These are phyloP conservation scores for Pythium dissotocum DNA, from an alignment of 352 stramenopile species.

Conservation along the genomic window DNA sequence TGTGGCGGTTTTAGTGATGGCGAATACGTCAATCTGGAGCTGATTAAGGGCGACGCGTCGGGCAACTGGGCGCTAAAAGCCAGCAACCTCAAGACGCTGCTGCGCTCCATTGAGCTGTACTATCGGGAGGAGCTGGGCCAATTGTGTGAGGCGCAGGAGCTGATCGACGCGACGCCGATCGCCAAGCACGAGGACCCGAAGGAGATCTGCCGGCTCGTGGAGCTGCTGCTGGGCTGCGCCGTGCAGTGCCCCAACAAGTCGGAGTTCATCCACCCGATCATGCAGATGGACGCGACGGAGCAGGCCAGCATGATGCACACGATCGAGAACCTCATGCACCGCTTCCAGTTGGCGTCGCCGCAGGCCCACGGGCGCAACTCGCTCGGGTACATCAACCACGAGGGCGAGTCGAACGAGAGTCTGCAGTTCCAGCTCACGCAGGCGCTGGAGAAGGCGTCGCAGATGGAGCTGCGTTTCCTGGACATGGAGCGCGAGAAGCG, in stretches of 20 bases:
- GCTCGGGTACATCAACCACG: conserved; percentile 56
- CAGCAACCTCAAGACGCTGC: conserved; percentile 80
- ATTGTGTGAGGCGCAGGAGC: conserved; percentile 63
- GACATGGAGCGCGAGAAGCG: conserved; percentile 82
- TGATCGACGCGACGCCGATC: conserved; percentile 69
- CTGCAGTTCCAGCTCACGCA: conserved; percentile 58
- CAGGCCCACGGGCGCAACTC: conserved; percentile 33
- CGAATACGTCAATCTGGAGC: conserved; percentile 79
- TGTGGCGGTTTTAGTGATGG: conserved; percentile 44
- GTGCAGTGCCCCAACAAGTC: conserved; percentile 80
- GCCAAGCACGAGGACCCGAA: conserved; percentile 69
- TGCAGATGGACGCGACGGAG: conserved; percentile 76
- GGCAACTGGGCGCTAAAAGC: conserved; percentile 77
- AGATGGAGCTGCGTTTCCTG: conserved; percentile 71
- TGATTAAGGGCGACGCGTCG: conserved; percentile 59
- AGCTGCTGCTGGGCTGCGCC: conserved; percentile 74
- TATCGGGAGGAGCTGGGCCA: conserved; percentile 83
- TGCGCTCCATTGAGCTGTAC: conserved; percentile 76
- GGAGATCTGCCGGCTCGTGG: conserved; percentile 69
- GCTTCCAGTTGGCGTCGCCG: conserved; percentile 66
- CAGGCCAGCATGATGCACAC: conserved; percentile 84
- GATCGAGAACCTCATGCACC: conserved; percentile 84
- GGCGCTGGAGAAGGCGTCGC: conserved; percentile 64
- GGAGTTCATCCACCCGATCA: conserved; percentile 85
- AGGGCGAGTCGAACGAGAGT: conserved; percentile 44